Evolutionary conservation across 306 rosid species (phyloP).

Genomic region (Lupinus albus): DNA sequence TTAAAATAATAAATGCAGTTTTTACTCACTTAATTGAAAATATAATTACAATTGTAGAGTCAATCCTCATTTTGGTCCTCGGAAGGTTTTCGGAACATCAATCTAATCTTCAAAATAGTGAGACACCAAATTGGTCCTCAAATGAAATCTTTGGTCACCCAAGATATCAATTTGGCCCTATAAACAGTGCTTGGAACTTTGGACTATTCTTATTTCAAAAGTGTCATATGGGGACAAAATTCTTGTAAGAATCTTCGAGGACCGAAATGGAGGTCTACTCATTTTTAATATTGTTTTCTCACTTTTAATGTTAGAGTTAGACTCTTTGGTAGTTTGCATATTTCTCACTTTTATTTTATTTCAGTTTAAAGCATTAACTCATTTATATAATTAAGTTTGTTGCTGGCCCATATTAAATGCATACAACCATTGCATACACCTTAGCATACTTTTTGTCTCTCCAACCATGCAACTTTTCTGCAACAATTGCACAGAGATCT

Average conservation of each 20-base stretch:
- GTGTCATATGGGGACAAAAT: conserved; percentile 5
- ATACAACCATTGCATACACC: too few relatives aligned
- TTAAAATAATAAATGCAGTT: conserved; percentile 19
- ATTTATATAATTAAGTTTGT: too few relatives aligned
- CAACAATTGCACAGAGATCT: too few relatives aligned
- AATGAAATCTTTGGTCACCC: conserved; percentile 15
- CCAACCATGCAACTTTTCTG: too few relatives aligned
- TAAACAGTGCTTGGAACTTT: neutral
- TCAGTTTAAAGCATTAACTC: too few relatives aligned
- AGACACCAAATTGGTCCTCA: conserved; percentile 3
- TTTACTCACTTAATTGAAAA: conserved; percentile 26
- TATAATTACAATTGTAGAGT: neutral
- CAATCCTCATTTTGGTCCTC: neutral
- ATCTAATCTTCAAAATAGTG: conserved; percentile 18
- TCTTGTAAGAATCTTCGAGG: conserved; percentile 5
- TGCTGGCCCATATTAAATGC: too few relatives aligned
- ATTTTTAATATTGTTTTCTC: neutral
- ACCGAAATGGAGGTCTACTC: conserved; percentile 26
- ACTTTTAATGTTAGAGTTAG: neutral
- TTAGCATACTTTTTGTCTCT: too few relatives aligned
- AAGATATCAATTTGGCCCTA: neutral
- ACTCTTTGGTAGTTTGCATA: neutral
- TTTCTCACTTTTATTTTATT: neutral
- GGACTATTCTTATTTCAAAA: conserved; percentile 9
- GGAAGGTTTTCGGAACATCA: neutral